A percentile compares a stretch with the other conserved stretches of the same genome.
phyloP scores from a whole-genome alignment of 108 stramenopile species.

The Mediolabrus comicus region DNA sequence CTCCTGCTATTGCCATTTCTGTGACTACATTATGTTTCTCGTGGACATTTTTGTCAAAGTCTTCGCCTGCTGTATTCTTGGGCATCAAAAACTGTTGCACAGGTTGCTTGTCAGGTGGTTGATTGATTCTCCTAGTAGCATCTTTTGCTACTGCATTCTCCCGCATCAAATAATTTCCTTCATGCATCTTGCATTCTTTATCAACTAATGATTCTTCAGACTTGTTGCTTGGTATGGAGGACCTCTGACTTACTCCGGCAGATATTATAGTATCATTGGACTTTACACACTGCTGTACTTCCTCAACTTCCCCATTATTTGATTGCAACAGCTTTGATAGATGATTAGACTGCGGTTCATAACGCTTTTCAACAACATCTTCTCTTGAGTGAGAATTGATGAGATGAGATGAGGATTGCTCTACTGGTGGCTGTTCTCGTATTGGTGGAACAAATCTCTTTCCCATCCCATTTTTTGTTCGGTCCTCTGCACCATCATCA shows the following conservation, averaged over 20 bases:
- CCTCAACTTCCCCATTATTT: neutral
- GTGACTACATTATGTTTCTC: neutral
- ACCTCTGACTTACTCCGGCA: neutral
- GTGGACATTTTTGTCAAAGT: too few species aligned
- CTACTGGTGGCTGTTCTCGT: neutral
- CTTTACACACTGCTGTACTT: too few species aligned
- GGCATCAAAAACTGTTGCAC: neutral
- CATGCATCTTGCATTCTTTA: neutral
- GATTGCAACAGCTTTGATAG: neutral
- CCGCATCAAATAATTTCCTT: neutral
- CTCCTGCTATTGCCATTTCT: neutral
- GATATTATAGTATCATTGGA: neutral
- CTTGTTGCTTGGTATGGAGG: neutral
- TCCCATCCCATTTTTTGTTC: neutral
- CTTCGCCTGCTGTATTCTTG: too few species aligned
- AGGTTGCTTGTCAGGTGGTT: neutral
- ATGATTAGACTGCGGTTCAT: neutral
- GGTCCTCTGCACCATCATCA: too few species aligned
- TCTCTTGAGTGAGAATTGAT: neutral
- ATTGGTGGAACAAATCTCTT: neutral
- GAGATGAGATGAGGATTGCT: neutral
- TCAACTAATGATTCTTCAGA: neutral
- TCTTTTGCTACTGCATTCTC: neutral
- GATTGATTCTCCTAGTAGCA: neutral
- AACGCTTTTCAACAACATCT: neutral